Conservation (phyloP, 2,329 filamentous ascomycete species). For the Claviceps digitariae region DNA sequence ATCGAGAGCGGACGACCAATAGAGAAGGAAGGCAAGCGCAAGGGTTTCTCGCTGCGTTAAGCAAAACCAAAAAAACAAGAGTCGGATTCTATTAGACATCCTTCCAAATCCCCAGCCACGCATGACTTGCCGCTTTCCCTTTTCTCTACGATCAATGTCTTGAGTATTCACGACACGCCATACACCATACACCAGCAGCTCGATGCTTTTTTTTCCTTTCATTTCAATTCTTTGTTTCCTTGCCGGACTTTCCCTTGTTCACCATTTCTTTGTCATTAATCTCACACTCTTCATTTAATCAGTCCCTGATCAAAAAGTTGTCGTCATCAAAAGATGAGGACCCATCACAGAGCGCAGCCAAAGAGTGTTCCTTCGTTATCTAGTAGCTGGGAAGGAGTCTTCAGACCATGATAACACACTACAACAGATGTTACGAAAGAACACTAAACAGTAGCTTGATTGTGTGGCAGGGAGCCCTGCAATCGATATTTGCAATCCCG, state of each 20-base stretch:
- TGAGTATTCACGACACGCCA: conserved; percentile 44
- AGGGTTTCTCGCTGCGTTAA: conserved; percentile 98
- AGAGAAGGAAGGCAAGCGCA: conserved; percentile 97
- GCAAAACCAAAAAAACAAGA: neutral
- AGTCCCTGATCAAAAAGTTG: conserved; percentile 21
- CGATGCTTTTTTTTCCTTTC: conserved; percentile 30
- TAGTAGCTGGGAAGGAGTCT: conserved; percentile 6
- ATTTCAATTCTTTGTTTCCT: conserved; percentile 28
- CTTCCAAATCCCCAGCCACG: conserved; percentile 2
- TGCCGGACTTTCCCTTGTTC: conserved; percentile 18
- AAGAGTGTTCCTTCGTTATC: conserved; percentile 21
- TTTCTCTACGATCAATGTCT: conserved; percentile 38
- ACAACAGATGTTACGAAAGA: conserved; percentile 6
- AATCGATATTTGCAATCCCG: neutral
- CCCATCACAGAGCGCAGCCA: conserved; percentile 18
- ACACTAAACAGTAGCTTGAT: conserved; percentile 5
- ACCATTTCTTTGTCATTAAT: conserved; percentile 23
- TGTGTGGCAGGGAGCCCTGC: neutral
- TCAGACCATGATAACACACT: conserved; percentile 16
- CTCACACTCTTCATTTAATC: conserved; percentile 24
- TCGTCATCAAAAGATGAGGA: conserved; percentile 15
- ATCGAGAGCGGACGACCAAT: conserved; percentile 90
- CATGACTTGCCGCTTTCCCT: conserved; percentile 1
- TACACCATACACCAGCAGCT: conserved; percentile 46
- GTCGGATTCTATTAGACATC: neutral